Base-by-base conservation (phyloP, 176 grass and related monocot genomes). In the Cymbopogon citratus region DNA sequence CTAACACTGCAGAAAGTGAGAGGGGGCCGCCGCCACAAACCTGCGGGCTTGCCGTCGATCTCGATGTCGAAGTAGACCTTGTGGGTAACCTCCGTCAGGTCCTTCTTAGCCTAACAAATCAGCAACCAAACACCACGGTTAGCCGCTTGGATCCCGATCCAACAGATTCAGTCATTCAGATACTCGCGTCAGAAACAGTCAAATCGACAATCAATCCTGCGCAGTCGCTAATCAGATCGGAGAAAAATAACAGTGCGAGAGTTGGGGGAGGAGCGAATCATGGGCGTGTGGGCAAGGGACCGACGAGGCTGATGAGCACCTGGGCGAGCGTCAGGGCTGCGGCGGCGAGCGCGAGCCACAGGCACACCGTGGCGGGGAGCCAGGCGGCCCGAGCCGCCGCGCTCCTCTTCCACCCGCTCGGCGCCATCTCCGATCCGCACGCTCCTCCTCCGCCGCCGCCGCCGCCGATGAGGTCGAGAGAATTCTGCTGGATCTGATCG, bases 41-140 rank as follows among this genome's bases (percentile, higher is more conserved):
- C 97, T 90, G 97, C 89, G 56, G 89, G 87, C 90, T 99, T 95
- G 48, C 91, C 91, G 1, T 86, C 89, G 44, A 99, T 96, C 89
- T 96, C 91, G 60, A 99, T 48, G 40, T 99, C 97, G 41, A 99
- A 99, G 82, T 84, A 99, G 44, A 99, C 93, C 83, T 96, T 99
- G 85, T 96, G 80, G 5, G 97, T 96, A 41, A 99, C 97, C 77
- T 96, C 89, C 2, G 85, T 96, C 83, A 95, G 38, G 56, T 91
- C 82, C 59, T 86, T 87, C 81, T 93, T 99, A 27, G 85, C 97
- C 97, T 99, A 21, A 23, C 63, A 51, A 16, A 82, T 16, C 66
- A 65, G 19, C 24, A 26, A 2, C 16, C 21, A 7, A 59, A 48
- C 38, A 75, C 44, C 76, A 49, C 3, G 6, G 23, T 45, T 9